Conservation (phyloP, 169 alveolate species). For the Cryptosporidium bovis region DNA sequence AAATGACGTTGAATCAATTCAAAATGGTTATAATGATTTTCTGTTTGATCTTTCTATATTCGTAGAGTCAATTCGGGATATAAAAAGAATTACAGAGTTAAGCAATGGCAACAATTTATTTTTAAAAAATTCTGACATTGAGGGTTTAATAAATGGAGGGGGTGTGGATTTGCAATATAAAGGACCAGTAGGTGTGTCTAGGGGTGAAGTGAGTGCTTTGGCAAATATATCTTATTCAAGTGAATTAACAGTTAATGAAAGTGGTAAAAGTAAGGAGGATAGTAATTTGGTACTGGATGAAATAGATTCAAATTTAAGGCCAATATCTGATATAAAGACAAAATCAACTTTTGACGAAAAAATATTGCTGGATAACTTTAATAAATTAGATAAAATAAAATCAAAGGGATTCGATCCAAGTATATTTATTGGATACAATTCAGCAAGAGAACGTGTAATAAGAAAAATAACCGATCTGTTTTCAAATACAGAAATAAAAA, state of each 20-base stretch:
- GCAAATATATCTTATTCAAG: background rate
- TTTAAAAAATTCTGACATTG: background rate
- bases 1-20: slow-evolving; percentile 49
- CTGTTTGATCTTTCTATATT: slow-evolving; percentile 49
- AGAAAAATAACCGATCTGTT: slow-evolving; percentile 51
- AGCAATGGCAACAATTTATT: background rate
- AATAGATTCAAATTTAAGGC: background rate
- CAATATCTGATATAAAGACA: background rate
- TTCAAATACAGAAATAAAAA: slow-evolving; percentile 21
- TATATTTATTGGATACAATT: slow-evolving; percentile 56
- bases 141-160: no score
- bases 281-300: background rate
- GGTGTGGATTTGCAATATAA: background rate
- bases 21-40: slow-evolving; percentile 53
- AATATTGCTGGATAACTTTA: no score
- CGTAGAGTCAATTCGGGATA: slow-evolving; percentile 66
- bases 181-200: background rate
- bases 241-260: background rate
- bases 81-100: slow-evolving; percentile 53
- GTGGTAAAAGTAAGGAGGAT: background rate
- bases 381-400: no score
- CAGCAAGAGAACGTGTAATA: slow-evolving; percentile 55
- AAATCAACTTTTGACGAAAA: no score
- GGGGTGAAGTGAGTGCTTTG: background rate
- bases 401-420: slow-evolving; percentile 49